phyloP scores from a whole-genome alignment of 1,284 basidiomycete genomes.

The Cutaneotrichosporon sp. region DNA sequence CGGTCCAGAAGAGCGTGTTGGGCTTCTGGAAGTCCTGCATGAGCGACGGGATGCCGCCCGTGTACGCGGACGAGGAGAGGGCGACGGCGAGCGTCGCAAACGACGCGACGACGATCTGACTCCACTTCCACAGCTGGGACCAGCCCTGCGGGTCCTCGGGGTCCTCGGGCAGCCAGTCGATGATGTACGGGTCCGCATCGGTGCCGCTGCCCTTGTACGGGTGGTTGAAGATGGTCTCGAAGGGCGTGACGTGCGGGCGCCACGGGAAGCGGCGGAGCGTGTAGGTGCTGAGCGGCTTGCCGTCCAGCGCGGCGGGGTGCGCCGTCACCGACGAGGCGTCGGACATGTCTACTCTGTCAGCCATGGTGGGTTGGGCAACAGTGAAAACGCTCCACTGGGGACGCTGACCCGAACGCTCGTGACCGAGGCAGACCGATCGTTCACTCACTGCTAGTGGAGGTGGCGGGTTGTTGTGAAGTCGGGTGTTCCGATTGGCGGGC shows the following conservation, averaged over 20 bases:
- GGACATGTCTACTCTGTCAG: constrained; percentile 8
- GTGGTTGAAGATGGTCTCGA: constrained; percentile 45
- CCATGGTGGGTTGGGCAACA: not conserved
- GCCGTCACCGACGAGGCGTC: constrained; percentile 5
- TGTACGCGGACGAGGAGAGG: constrained; percentile 40
- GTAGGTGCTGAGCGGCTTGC: constrained; percentile 1
- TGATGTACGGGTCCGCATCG: constrained; percentile 50
- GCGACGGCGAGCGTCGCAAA: constrained; percentile 43
- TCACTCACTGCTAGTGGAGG: too few species aligned
- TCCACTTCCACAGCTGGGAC: constrained; percentile 40
- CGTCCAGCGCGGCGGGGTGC: not conserved
- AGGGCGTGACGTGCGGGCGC: constrained; percentile 49
- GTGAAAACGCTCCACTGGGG: too few species aligned
- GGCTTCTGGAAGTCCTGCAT: constrained; percentile 33
- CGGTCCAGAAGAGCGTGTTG: constrained; percentile 31
- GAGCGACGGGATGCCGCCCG: constrained; percentile 34
- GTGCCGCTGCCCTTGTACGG: constrained; percentile 53
- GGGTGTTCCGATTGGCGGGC: too few species aligned
- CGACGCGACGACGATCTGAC: constrained; percentile 30
- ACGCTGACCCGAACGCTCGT: not conserved
- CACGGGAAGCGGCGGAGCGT: constrained; percentile 42
- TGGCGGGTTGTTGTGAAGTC: too few species aligned
- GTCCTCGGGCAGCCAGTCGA: constrained; percentile 47
- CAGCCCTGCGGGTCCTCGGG: constrained; percentile 46
- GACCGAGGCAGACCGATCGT: too few species aligned